Percentiles rank a stretch among this genome's conserved stretches.
These are phyloP conservation scores for Geotrichum candidum DNA, from an alignment of 1,139 yeast species.

Conservation along the genomic window DNA sequence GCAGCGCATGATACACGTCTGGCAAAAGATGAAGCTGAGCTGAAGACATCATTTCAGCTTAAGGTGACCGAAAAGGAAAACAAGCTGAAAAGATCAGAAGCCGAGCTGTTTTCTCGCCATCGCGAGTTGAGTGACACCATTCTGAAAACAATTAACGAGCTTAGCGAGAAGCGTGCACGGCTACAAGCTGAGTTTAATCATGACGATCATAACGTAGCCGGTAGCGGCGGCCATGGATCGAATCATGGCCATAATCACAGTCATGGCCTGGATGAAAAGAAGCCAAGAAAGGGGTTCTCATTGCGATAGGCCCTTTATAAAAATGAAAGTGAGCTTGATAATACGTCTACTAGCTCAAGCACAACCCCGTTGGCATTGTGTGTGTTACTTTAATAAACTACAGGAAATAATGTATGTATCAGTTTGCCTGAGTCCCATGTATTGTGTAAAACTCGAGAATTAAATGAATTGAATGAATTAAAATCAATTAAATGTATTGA, in stretches of 20 bases:
- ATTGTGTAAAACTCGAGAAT: too few species aligned
- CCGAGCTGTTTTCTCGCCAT: slow-evolving; percentile 91
- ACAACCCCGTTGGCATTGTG: too few species aligned
- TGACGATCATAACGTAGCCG: not conserved
- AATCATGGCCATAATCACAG: slow-evolving; percentile 27
- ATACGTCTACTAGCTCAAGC: too few species aligned
- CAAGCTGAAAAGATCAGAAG: slow-evolving; percentile 94
- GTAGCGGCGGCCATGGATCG: not conserved
- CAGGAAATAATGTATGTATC: too few species aligned
- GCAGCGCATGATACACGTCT: slow-evolving; percentile 89
- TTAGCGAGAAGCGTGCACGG: slow-evolving; percentile 86
- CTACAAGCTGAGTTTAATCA: slow-evolving; percentile 52
- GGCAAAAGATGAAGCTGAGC: slow-evolving; percentile 91
- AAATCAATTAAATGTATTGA: too few species aligned
- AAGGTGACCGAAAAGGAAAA: slow-evolving; percentile 96
- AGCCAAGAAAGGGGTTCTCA: slow-evolving; percentile 50
- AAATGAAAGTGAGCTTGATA: too few species aligned
- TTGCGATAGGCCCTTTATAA: slow-evolving; percentile 30
- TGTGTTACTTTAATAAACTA: too few species aligned
- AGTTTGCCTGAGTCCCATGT: too few species aligned
- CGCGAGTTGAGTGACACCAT: slow-evolving; percentile 95
- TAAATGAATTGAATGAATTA: too few species aligned
- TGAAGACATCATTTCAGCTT: slow-evolving; percentile 95
- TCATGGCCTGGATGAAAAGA: slow-evolving; percentile 53
- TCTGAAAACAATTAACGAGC: slow-evolving; percentile 75